phyloP scores from a whole-genome alignment of 2,329 filamentous ascomycete genomes.

The Fusarium albidum region DNA sequence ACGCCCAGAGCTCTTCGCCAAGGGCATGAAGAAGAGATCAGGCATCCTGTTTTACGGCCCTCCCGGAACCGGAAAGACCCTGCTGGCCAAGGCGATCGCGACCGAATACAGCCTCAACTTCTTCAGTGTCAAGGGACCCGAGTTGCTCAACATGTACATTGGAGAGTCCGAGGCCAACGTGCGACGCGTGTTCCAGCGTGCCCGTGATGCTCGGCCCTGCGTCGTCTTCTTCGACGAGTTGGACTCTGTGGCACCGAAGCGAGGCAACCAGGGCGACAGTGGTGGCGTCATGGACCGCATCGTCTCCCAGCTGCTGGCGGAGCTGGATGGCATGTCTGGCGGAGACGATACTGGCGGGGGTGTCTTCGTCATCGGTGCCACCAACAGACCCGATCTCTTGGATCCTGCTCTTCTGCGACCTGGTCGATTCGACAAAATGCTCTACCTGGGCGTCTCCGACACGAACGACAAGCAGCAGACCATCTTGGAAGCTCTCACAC shows the following conservation, averaged over 20 bases:
- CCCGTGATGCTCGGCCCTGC: slow-evolving; percentile 84
- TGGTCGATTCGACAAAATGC: slow-evolving; percentile 97
- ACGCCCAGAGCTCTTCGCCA: slow-evolving; percentile 91
- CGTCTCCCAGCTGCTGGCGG: slow-evolving; percentile 91
- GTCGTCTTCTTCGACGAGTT: slow-evolving; percentile 95
- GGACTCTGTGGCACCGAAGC: slow-evolving; percentile 93
- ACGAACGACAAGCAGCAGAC: slow-evolving; percentile 96
- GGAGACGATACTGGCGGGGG: slow-evolving; percentile 85
- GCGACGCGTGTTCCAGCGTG: slow-evolving; percentile 85
- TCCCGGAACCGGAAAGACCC: slow-evolving; percentile 88
- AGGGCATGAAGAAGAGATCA: slow-evolving; percentile 97
- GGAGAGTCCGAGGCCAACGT: slow-evolving; percentile 95
- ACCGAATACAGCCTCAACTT: slow-evolving; percentile 95
- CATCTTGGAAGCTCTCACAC: slow-evolving; percentile 91
- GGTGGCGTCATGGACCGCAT: slow-evolving; percentile 99
- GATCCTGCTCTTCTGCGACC: slow-evolving; percentile 90
- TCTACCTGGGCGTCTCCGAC: slow-evolving; percentile 95
- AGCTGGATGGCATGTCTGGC: slow-evolving; percentile 97
- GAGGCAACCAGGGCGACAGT: slow-evolving; percentile 96
- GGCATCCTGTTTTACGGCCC: slow-evolving; percentile 93
- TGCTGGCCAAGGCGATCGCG: slow-evolving; percentile 92
- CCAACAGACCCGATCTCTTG: slow-evolving; percentile 91
- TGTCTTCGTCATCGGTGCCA: slow-evolving; percentile 96
- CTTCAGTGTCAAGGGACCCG: slow-evolving; percentile 91
- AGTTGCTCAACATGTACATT: slow-evolving; percentile 95